Conservation (phyloP, 192 early-diverging fungal species). For the Backusella morwellensis region DNA sequence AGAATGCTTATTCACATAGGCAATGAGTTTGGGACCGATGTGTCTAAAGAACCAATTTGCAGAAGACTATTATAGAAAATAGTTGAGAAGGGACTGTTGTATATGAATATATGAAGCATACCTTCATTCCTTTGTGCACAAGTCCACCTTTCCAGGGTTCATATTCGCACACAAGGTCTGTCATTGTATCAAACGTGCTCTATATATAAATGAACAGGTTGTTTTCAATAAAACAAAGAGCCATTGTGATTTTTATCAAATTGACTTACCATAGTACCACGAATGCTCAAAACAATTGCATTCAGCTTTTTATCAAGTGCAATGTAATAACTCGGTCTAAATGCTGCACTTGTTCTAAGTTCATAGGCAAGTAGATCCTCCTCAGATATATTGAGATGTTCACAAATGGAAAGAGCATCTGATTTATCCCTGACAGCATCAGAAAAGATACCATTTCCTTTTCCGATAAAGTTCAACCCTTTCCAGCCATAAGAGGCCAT, state of each 20-base stretch:
- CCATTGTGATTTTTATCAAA: neutral
- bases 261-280: slow-evolving; percentile 66
- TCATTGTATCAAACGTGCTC: slow-evolving; percentile 74
- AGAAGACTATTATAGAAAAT: slow-evolving; percentile 35
- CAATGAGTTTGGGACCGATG: slow-evolving; percentile 63
- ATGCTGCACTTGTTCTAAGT: slow-evolving; percentile 63
- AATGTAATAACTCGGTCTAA: slow-evolving; percentile 72
- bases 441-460: slow-evolving; percentile 64
- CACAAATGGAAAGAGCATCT: slow-evolving; percentile 63
- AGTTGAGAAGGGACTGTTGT: neutral
- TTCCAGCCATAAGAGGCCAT: slow-evolving; percentile 66
- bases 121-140: slow-evolving; percentile 76
- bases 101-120: neutral
- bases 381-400: slow-evolving; percentile 59
- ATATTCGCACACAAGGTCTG: slow-evolving; percentile 79
- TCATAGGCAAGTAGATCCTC: slow-evolving; percentile 73
- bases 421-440: slow-evolving; percentile 67
- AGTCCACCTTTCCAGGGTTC: slow-evolving; percentile 77
- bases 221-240: neutral
- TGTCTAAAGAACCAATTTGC: slow-evolving; percentile 75
- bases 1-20: slow-evolving; percentile 57
- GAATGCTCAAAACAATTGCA: slow-evolving; percentile 65
- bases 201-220: slow-evolving; percentile 1
- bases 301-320: slow-evolving; percentile 61
- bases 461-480: slow-evolving; percentile 74